These are phyloP conservation scores for Ustilago loliicola DNA, from an alignment of 1,284 basidiomycete genomes.

Conservation along the genomic window DNA sequence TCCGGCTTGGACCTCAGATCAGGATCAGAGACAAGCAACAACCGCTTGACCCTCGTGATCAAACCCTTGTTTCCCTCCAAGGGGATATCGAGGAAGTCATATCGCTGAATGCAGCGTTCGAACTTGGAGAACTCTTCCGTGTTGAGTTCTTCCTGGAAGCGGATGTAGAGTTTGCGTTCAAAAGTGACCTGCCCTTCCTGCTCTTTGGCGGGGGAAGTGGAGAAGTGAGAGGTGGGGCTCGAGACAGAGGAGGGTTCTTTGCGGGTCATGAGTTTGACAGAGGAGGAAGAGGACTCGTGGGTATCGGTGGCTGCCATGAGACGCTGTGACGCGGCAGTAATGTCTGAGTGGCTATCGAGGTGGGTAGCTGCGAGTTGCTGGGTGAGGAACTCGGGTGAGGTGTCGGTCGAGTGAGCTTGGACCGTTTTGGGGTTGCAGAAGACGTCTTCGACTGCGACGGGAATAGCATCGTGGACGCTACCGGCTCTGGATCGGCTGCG, in stretches of 20 bases:
- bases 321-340: slow-evolving; percentile 39
- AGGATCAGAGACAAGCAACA: slow-evolving; percentile 58
- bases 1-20: slow-evolving; percentile 54
- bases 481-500: slow-evolving; percentile 57
- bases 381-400: slow-evolving; percentile 36
- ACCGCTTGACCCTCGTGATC: slow-evolving; percentile 61
- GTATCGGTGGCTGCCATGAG: slow-evolving; percentile 34
- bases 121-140: slow-evolving; percentile 57
- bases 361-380: slow-evolving; percentile 32
- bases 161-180: slow-evolving; percentile 58
- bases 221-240: slow-evolving; percentile 28
- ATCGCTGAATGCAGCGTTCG: slow-evolving; percentile 62
- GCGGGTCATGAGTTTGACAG: slow-evolving; percentile 29
- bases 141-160: slow-evolving; percentile 55
- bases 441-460: slow-evolving; percentile 60
- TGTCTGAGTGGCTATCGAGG: slow-evolving; percentile 19
- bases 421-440: slow-evolving; percentile 53
- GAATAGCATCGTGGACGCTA: slow-evolving; percentile 64
- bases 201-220: slow-evolving; percentile 22
- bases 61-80: slow-evolving; percentile 61
- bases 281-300: slow-evolving; percentile 7
- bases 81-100: slow-evolving; percentile 63
- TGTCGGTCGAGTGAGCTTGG: slow-evolving; percentile 43
- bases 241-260: slow-evolving; percentile 21
- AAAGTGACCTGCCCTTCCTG: slow-evolving; percentile 24